phyloP scores from a whole-genome alignment of 2,329 filamentous ascomycete genomes.

The Cadophora malorum region DNA sequence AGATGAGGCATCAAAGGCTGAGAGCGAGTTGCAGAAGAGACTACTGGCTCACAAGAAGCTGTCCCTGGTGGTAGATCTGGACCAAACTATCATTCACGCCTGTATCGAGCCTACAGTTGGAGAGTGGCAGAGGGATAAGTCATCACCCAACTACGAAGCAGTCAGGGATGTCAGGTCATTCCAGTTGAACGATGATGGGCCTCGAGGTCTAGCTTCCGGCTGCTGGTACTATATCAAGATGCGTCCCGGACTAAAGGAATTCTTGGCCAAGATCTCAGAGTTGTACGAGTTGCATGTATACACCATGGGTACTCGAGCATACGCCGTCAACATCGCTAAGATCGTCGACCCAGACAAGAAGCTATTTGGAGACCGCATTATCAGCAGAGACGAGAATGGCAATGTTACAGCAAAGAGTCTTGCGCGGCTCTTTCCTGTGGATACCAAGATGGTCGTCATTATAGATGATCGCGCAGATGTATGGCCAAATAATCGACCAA shows the following conservation, averaged over 20 bases:
- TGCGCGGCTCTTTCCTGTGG: conserved; percentile 90
- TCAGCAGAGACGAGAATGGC: conserved; percentile 96
- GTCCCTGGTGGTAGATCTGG: conserved; percentile 93
- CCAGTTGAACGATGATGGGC: conserved; percentile 85
- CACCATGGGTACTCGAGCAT: conserved; percentile 98
- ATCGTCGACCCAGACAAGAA: conserved; percentile 91
- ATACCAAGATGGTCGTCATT: conserved; percentile 98
- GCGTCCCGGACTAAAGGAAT: conserved; percentile 82
- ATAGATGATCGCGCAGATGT: conserved; percentile 98
- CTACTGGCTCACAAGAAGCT: conserved; percentile 83
- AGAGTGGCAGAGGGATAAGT: conserved; percentile 90
- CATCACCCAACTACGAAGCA: conserved; percentile 89
- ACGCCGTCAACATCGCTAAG: conserved; percentile 87
- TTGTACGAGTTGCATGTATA: conserved; percentile 97
- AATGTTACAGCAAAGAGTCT: conserved; percentile 90
- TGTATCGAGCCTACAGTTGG: conserved; percentile 95
- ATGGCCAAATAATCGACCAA: conserved; percentile 88
- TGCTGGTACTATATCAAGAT: conserved; percentile 99
- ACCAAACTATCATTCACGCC: conserved; percentile 98
- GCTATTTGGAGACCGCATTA: conserved; percentile 91
- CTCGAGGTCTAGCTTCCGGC: conserved; percentile 69
- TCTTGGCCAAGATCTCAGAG: conserved; percentile 77
- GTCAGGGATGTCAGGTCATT: conserved; percentile 90
- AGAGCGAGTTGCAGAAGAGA: conserved; percentile 85
- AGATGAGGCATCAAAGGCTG: conserved; percentile 78